Base-by-base conservation (phyloP, 148 eudicot species). In the Cornus suecica region DNA sequence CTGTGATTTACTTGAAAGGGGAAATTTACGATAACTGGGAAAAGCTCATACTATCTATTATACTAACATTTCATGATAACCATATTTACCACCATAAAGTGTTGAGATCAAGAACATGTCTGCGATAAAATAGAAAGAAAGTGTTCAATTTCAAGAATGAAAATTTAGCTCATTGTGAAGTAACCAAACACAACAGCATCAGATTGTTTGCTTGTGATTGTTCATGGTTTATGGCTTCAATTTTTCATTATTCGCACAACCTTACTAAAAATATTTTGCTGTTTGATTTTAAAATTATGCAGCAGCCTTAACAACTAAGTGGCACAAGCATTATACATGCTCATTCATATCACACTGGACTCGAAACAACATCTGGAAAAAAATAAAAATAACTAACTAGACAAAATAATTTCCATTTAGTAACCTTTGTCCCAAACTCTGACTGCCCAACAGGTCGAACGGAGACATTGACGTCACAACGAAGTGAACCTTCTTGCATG, bases 401-500 rank as follows among this genome's bases (percentile, higher is more conserved):
- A 48, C 34, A 48, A 31, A 25, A 24, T 8, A 70, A 65, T 56
- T 27, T n/a, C 42, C 30, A 45, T 26, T 26, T 32, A 28, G n/a
- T 71, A 84, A 91, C 99, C 97, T 95, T 95, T 69, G 97, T 95
- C 48, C 99, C 99, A 84, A 95, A 95, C 79, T 95, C 89, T 24
- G 73, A 63, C 80, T 95, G 97, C 70, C 97, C 97, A 69, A 84
- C 80, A 27, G 97, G 94, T 28, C 99, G 92, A 74, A 95, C 70
- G 4, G 99, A 95, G 74, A 95, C 87, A 68, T 95, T 95, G 80
- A 94, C 97, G 80, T 91, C 93, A 85, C 95, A 94, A 78, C 94
- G 99, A 73, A 95, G 90, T 41, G 99, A 95, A 56, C 99, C 99
- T 85, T 92, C 99, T 82, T 92, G 97, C 97, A 92, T 95, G 83